Evolutionary conservation across 208 protist genomes (phyloP), one percentile per base, ranked within the genome.

Genomic region (Leptomonas seymouri): DNA sequence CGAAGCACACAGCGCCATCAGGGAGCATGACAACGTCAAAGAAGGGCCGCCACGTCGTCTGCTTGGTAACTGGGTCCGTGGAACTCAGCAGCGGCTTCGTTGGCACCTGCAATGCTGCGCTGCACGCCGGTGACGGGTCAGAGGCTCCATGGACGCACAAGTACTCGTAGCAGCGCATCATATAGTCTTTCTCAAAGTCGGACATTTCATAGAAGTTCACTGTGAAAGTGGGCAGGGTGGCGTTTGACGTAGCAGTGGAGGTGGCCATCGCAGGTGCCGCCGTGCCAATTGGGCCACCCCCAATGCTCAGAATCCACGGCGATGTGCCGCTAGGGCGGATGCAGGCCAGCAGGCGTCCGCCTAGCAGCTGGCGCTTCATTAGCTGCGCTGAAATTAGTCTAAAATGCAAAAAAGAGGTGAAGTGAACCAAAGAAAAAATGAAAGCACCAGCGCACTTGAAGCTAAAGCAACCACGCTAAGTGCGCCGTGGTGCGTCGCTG

Each of bases 11-110:
- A 3, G 27, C 28, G 27, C 63, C 71, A 25, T 66, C 58, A 0
- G 71, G 71, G 0, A 76, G 62, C 49, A 76, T 11, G 6, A 76
- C 44, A 0, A 70, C 9, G 28, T 76, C 71, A 30, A 65, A 67
- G 27, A 76, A 31, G 1, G 62, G 71, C 1, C 48, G 25, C 71
- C 71, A 76, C 45, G 60, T 8, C 34, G 54, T 44, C 7, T 12
- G 14, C 27, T 7, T 44, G 14, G 0, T 7, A 3, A 14, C 27
- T 0, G 54, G 11, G 9, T 36, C 25, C 23, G 50, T 36, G 7
- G 23, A 14, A 1, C 11, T 20, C 11, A 48, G 7, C 18, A 51
- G 42, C 3, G 28, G 41, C 18, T 14, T n/a, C 12, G 48, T 27
- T 2, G 21, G 15, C 27, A 25, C 20, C 18, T 59, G 63, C 31